phyloP scores from a whole-genome alignment of 257 asterid species.

The Solanum medicagineum region DNA sequence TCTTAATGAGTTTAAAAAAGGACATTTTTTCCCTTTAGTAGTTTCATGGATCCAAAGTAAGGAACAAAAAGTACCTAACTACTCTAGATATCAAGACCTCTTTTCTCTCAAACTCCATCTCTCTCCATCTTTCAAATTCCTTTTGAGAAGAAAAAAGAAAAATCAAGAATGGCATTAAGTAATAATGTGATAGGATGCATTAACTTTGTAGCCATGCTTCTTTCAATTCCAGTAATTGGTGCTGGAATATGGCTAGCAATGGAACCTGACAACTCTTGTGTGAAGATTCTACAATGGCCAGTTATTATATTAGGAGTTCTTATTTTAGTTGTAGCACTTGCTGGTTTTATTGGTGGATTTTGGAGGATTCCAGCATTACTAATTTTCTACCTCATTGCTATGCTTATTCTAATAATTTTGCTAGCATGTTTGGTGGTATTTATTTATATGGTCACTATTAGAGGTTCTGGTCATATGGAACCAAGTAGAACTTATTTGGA shows the following conservation, averaged over 20 bases:
- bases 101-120: not conserved
- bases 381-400: constrained; percentile 51
- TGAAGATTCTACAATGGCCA: constrained; percentile 70
- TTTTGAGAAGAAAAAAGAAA: not conserved
- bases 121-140: not conserved
- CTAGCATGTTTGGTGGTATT: constrained; percentile 60
- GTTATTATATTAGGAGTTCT: constrained; percentile 62
- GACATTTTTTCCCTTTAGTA: not conserved
- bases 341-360: constrained; percentile 74
- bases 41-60: constrained; percentile 14
- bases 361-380: constrained; percentile 62
- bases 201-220: constrained; percentile 61
- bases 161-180: constrained; percentile 50
- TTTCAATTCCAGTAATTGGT: constrained; percentile 72
- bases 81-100: not conserved
- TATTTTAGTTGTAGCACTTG: constrained; percentile 40
- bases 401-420: constrained; percentile 58
- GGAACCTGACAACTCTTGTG: constrained; percentile 61
- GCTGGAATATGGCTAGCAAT: constrained; percentile 83
- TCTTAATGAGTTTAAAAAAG: not conserved
- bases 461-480: constrained; percentile 60
- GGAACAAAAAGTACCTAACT: constrained; percentile 1
- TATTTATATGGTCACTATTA: constrained; percentile 53
- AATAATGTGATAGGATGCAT: constrained; percentile 62
- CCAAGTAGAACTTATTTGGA: constrained; percentile 75